A percentile compares a stretch with the other conserved stretches of the same genome.
Evolutionary conservation across 495 filamentous ascomycete genomes (phyloP).

Genomic region (Lepidopterella palustris): DNA sequence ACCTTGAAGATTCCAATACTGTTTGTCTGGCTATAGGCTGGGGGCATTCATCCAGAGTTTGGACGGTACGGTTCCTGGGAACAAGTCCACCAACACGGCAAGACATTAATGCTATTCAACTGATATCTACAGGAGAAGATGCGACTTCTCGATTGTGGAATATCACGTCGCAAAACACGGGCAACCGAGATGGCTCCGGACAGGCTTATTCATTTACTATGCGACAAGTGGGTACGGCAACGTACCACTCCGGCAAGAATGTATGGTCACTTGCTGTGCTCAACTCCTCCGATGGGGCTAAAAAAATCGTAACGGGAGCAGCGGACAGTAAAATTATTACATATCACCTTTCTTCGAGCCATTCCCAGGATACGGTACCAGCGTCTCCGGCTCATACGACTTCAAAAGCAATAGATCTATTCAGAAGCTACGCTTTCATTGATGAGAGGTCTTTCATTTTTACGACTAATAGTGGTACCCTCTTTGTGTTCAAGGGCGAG

Average conservation of each 20-base stretch:
- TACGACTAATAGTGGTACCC: slow-evolving; percentile 23
- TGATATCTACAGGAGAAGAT: slow-evolving; percentile 79
- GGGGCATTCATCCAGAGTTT: slow-evolving; percentile 86
- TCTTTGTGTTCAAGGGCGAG: slow-evolving; percentile 7
- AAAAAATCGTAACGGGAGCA: slow-evolving; percentile 70
- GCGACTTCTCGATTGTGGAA: slow-evolving; percentile 64
- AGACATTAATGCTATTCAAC: slow-evolving; percentile 34
- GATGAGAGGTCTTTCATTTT: slow-evolving; percentile 14
- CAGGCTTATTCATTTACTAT: slow-evolving; percentile 35
- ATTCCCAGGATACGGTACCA: not conserved
- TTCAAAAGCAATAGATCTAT: slow-evolving; percentile 18
- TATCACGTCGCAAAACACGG: slow-evolving; percentile 38
- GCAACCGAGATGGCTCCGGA: not conserved
- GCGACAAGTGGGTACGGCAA: slow-evolving; percentile 45
- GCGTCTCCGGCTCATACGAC: not conserved
- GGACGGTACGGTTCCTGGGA: slow-evolving; percentile 64
- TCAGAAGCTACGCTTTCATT: slow-evolving; percentile 27
- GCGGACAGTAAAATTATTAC: slow-evolving; percentile 56
- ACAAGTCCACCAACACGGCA: slow-evolving; percentile 10
- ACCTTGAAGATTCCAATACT: slow-evolving; percentile 30
- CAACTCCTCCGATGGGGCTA: slow-evolving; percentile 23
- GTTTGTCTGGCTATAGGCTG: slow-evolving; percentile 58
- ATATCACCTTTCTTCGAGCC: not conserved
- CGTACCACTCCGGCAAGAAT: slow-evolving; percentile 77
- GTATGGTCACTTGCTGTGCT: slow-evolving; percentile 69